Percentiles rank a stretch among this genome's conserved stretches.
These are phyloP conservation scores for Claviceps quebecensis DNA, from an alignment of 2,329 filamentous ascomycete genomes.

Conservation along the genomic window DNA sequence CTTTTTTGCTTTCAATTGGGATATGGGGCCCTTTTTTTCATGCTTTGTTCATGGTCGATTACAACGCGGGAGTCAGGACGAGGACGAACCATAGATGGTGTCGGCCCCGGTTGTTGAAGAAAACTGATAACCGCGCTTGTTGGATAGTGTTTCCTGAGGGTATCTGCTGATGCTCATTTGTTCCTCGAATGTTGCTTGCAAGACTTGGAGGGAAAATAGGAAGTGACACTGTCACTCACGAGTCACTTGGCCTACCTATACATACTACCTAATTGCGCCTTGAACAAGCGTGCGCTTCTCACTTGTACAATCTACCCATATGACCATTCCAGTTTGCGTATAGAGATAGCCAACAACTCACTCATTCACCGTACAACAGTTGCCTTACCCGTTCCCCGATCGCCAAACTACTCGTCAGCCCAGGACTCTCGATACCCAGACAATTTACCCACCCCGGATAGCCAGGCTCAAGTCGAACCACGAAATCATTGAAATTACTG, in stretches of 20 bases:
- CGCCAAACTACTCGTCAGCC: conserved; percentile 73
- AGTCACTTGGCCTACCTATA: too few relatives aligned
- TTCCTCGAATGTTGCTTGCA: neutral
- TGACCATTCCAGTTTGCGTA: neutral
- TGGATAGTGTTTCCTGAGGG: neutral
- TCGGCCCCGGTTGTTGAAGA: neutral
- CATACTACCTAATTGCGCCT: too few relatives aligned
- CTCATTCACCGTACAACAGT: conserved; percentile 27
- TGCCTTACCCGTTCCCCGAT: conserved; percentile 63
- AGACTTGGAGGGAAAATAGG: neutral
- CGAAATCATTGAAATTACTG: conserved; percentile 70
- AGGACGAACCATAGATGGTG: neutral
- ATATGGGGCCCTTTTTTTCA: neutral
- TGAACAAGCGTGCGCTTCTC: neutral
- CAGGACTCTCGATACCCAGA: conserved; percentile 85
- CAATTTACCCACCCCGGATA: conserved; percentile 78
- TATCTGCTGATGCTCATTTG: neutral
- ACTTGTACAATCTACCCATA: neutral
- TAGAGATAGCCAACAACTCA: neutral
- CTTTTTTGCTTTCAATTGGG: neutral
- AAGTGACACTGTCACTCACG: neutral
- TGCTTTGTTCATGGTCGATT: conserved; percentile 4
- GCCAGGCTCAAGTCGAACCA: conserved; percentile 63
- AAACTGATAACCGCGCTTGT: neutral
- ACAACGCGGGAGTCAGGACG: neutral